Percentiles rank a stretch among this genome's conserved stretches.
These are phyloP conservation scores for Paramarasmius palmivorus DNA, from an alignment of 1,284 basidiomycete genomes.

Conservation along the genomic window DNA sequence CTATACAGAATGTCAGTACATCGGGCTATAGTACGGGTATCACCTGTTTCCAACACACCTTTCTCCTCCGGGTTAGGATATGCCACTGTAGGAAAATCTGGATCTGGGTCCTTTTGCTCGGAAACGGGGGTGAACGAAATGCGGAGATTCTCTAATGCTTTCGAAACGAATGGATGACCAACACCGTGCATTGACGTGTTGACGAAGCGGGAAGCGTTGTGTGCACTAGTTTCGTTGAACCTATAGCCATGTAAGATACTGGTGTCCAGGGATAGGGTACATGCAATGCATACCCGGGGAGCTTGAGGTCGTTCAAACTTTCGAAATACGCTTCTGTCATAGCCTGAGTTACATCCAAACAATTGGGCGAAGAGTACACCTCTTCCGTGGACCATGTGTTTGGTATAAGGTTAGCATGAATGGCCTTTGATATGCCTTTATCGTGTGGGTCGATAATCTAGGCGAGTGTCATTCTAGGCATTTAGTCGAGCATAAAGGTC, in stretches of 20 bases:
- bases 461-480: background rate
- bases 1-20: slow-evolving; percentile 28
- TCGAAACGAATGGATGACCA: slow-evolving; percentile 59
- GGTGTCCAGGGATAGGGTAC: background rate
- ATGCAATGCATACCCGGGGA: slow-evolving; percentile 38
- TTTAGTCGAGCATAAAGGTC: slow-evolving; percentile 7
- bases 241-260: background rate
- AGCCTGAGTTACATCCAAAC: slow-evolving; percentile 56
- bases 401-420: slow-evolving; percentile 62
- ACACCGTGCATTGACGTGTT: slow-evolving; percentile 91
- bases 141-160: slow-evolving; percentile 59
- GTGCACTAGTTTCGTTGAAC: background rate
- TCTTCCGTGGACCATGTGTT: slow-evolving; percentile 43
- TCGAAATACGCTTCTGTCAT: slow-evolving; percentile 63
- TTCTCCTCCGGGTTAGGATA: slow-evolving; percentile 90
- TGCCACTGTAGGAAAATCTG: slow-evolving; percentile 79
- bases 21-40: background rate
- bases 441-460: slow-evolving; percentile 86
- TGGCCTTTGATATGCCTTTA: slow-evolving; percentile 66
- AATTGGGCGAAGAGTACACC: slow-evolving; percentile 41
- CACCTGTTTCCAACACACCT: slow-evolving; percentile 40
- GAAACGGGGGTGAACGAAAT: slow-evolving; percentile 62
- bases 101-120: slow-evolving; percentile 72
- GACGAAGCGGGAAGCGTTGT: slow-evolving; percentile 50
- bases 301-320: slow-evolving; percentile 42